Evolutionary conservation across 116 monocot genomes (phyloP), one percentile per base, ranked within the genome.

Genomic region (Trichopus zeylanicus): DNA sequence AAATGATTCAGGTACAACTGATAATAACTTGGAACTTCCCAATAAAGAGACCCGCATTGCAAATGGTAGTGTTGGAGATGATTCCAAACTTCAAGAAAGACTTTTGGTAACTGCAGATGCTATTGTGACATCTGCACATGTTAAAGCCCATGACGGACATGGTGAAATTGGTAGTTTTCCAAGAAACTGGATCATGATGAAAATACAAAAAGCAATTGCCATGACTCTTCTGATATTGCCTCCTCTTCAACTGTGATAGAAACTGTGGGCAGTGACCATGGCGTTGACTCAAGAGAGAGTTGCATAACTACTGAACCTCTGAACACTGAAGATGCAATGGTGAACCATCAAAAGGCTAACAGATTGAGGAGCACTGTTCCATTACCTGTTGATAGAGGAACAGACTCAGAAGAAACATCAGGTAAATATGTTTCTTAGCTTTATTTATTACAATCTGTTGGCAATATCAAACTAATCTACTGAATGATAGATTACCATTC

Each of bases 371-470:
- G 5, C 25, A 31, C 32, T 13, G 8, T 48, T 9, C 0, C 48
- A 48, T 20, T 60, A 51, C 22, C 20, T 5, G 15, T 27, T 7
- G 34, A 46, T 6, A 59, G 6, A 26, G 55, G 55, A 46, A 21
- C 7, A 24, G 49, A 33, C 23, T 18, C 54, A 47, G 38, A 52
- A 7, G 10, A 22, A 24, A n/a, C 34, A 28, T 47, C 47, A 35
- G 69, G 75, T 70, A 60, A 75, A 51, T 19, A 11, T n/a, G n/a
- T n/a, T n/a, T n/a, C n/a, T 46, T 16, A 42, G 4, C 3, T n/a
- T 0, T 16, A 42, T 42, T 13, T 16, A 42, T 13, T n/a, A 42
- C 42, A 42, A 42, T 16, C 13, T 2, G 12, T 0, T 16, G 0
- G n/a, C 7, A 42, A 42, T 42, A n/a, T 42, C n/a, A 42, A 13